A percentile compares a stretch with the other conserved stretches of the same genome.
Conservation (phyloP, 2,329 filamentous ascomycete genomes). For the Geosmithia flava region DNA sequence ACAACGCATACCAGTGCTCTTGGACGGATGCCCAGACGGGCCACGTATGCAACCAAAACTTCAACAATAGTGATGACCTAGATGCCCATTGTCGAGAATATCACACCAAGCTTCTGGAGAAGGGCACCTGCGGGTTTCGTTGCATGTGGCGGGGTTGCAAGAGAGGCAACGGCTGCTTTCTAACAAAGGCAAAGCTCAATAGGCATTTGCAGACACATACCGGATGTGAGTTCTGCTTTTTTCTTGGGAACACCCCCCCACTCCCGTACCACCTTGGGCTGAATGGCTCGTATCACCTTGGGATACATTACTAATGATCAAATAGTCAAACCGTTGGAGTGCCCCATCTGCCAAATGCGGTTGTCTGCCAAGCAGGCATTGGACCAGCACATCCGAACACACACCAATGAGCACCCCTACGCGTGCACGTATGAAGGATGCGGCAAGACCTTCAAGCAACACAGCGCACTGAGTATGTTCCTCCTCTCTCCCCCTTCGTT, state of each 20-base stretch:
- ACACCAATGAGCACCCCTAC: conserved; percentile 54
- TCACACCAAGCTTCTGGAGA: conserved; percentile 34
- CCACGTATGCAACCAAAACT: conserved; percentile 19
- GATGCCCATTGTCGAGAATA: conserved; percentile 40
- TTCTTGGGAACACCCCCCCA: conserved; percentile 5
- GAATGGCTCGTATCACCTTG: not conserved
- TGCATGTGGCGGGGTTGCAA: conserved; percentile 46
- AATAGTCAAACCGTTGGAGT: conserved; percentile 47
- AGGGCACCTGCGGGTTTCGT: conserved; percentile 30
- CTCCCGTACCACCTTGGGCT: not conserved
- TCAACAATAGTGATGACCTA: conserved; percentile 32
- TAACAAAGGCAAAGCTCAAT: conserved; percentile 50
- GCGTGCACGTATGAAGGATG: conserved; percentile 31
- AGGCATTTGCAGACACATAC: conserved; percentile 55
- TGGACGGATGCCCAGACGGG: conserved; percentile 14
- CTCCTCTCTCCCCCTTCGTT: not conserved
- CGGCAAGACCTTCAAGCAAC: conserved; percentile 52
- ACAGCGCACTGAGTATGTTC: conserved; percentile 50
- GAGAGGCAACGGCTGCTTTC: conserved; percentile 38
- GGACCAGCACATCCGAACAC: conserved; percentile 53
- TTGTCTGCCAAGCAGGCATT: conserved; percentile 58
- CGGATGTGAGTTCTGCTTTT: conserved; percentile 34
- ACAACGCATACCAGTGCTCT: conserved; percentile 11
- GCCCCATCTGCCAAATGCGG: conserved; percentile 38
- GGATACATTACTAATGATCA: not conserved